Evolutionary conservation across 306 rosid species (phyloP), one percentile per base, ranked within the genome.

Genomic region (Glycyrrhiza uralensis): DNA sequence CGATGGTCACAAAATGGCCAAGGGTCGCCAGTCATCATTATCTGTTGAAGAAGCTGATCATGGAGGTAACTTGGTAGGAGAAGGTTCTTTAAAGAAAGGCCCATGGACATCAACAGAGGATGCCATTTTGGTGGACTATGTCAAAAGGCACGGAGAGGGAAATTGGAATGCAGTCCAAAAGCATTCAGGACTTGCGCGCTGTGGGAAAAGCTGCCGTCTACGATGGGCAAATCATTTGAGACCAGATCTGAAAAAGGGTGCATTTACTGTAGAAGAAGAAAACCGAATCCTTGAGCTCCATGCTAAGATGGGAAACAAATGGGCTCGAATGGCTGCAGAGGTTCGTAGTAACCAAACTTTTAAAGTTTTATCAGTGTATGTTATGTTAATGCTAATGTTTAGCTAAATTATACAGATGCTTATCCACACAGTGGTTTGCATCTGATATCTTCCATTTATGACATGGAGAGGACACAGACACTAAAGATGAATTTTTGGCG

Each of bases 171-270:
- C 93, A 1, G 91, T 92, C 32, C 96, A 84, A 79, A 87, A 81
- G 75, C 60, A 81, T 68, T 83, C 96, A 28, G 98, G 96, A 46
- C 90, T 92, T 58, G 82, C 74, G 46, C 95, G 96, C 3, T 85
- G 91, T 75, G 98, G 96, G 17, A 92, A 92, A 80, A 92, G 98
- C 76, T 92, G 98, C 72, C 89, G 98, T 22, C 76, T 92, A 58
- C 85, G 98, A 33, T 92, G 98, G 98, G 86, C 90, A 9, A 90
- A 92, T 71, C 98, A 92, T 76, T 74, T 92, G 62, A 85, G 89
- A 80, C 95, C 98, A 22, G 85, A 88, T 80, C 76, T 92, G 59
- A 92, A 77, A 81, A 92, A 88, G 66, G 96, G 96, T 57, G 79
- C 87, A 49, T 82, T 92, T 72, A 87, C 87, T 14, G 22, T 61